Percentiles rank a stretch among this genome's conserved stretches.
phyloP scores from a whole-genome alignment of 108 stramenopile species.

The Conticribra weissflogii region DNA sequence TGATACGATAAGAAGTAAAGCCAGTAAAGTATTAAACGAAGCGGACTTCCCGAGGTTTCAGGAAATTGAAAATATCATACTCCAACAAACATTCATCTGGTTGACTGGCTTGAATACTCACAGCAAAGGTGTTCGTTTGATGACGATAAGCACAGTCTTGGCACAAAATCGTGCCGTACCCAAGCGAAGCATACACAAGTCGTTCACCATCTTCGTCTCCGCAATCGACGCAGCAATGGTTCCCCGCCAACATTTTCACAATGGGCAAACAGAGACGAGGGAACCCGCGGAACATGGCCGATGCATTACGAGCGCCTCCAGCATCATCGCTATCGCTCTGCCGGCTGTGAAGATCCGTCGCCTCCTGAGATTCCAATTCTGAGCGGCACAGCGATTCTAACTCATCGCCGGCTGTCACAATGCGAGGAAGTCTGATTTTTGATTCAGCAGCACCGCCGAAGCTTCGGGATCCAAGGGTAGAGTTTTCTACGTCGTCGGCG shows the following conservation, averaged over 20 bases:
- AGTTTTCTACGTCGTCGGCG: neutral
- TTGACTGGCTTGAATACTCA: constrained; percentile 9
- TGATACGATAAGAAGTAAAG: neutral
- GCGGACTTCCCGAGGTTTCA: neutral
- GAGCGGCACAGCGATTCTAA: constrained; percentile 25
- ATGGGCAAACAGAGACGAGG: constrained; percentile 17
- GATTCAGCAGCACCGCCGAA: neutral
- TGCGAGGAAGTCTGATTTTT: constrained; percentile 4
- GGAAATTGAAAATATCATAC: no score
- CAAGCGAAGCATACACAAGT: constrained; percentile 23
- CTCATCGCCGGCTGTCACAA: constrained; percentile 19
- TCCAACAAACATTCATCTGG: neutral
- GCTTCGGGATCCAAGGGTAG: neutral
- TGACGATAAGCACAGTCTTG: constrained; percentile 31
- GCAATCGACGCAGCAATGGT: constrained; percentile 44
- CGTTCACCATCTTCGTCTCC: constrained; percentile 12
- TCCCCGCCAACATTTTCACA: constrained; percentile 28
- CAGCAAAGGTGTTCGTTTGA: constrained; percentile 15
- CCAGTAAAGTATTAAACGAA: neutral
- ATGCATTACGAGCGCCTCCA: neutral
- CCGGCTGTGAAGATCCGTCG: neutral
- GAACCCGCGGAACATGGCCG: constrained; percentile 6
- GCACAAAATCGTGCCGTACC: constrained; percentile 38
- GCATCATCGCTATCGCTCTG: neutral
- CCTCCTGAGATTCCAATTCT: constrained; percentile 5